These are phyloP conservation scores for Leccinum subgranulosum DNA, from an alignment of 768 basidiomycete genomes.

Conservation along the genomic window DNA sequence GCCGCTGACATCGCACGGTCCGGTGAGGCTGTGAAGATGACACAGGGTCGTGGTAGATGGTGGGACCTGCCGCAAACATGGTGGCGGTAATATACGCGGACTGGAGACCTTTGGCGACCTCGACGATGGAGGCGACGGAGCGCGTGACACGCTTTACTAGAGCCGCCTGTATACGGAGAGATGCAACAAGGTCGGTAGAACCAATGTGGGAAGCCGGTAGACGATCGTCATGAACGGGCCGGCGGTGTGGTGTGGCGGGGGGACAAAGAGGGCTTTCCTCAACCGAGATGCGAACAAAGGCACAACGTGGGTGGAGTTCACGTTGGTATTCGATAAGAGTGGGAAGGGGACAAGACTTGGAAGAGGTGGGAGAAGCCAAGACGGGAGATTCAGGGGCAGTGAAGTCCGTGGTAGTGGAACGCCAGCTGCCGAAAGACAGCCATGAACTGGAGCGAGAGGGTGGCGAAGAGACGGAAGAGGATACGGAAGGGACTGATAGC, in stretches of 20 bases:
- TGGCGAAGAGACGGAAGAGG: slow-evolving; percentile 22
- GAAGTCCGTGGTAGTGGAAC: slow-evolving; percentile 36
- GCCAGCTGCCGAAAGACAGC: slow-evolving; percentile 42
- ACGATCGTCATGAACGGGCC: slow-evolving; percentile 14
- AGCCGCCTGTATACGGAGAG: slow-evolving; percentile 7
- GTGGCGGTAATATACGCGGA: slow-evolving; percentile 55
- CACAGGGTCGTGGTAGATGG: slow-evolving; percentile 18
- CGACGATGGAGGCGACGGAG: slow-evolving; percentile 43
- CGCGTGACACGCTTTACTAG: slow-evolving; percentile 31
- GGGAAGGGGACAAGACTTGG: slow-evolving; percentile 29
- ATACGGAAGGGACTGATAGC: slow-evolving; percentile 20
- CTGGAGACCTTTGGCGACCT: slow-evolving; percentile 56
- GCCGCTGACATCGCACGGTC: slow-evolving; percentile 11
- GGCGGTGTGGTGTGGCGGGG: background rate
- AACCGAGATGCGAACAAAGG: slow-evolving; percentile 33
- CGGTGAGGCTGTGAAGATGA: slow-evolving; percentile 16
- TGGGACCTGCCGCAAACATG: slow-evolving; percentile 40
- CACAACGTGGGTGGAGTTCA: slow-evolving; percentile 36
- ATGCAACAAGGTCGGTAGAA: background rate
- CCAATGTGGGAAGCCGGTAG: slow-evolving; percentile 11
- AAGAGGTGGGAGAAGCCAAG: slow-evolving; percentile 28
- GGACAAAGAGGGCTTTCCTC: slow-evolving; percentile 37
- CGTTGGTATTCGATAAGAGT: slow-evolving; percentile 26
- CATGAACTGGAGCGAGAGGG: slow-evolving; percentile 39
- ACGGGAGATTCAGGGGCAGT: slow-evolving; percentile 34